Base-by-base conservation (phyloP, 169 alveolate genomes). In the Toxoplasma gondii region DNA sequence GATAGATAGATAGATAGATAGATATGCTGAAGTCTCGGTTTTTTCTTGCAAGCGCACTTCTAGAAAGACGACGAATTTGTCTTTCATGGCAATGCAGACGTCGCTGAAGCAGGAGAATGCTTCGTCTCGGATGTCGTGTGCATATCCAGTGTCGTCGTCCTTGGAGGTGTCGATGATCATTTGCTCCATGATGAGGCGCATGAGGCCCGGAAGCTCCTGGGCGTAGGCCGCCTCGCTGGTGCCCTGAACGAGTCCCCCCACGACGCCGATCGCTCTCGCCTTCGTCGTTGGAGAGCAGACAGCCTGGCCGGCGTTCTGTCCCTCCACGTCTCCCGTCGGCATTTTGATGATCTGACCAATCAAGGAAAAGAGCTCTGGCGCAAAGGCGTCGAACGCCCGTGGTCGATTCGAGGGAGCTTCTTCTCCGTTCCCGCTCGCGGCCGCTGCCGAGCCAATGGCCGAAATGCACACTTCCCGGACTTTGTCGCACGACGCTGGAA, bases 391-490 rank as follows among this genome's bases (percentile, higher is more conserved):
- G 38, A 88, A 88, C n/a, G 91, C 74, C n/a, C 91, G 91, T 31
- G 91, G 80, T 17, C 43, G 44, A 31, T 41, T 19, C 84, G 84
- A 17, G 36, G 90, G 36, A 12, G n/a, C 34, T 9, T 38, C 90
- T 31, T 82, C 90, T 4, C 69, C 24, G 67, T 82, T 82, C 19
- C 90, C 90, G 64, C 93, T 88, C 39, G 93, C 93, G 36, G 74
- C 93, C 22, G 93, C 93, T 9, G 93, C 93, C 44, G 93, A 88
- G n/a, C 93, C 81, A 36, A 88, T 54, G 38, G 93, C 93, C 43
- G 81, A 29, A 12, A 88, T 81, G 84, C 93, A 88, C 69, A 58
- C 84, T 49, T 88, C 93, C 31, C 93, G 45, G 64, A 88, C 93
- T 43, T 49, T 54, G 84, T 88, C 84, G 84, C 93, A 38, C 27